Evolutionary conservation across 2,329 filamentous ascomycete species (phyloP).

Genomic region (Alternaria infectoria): DNA sequence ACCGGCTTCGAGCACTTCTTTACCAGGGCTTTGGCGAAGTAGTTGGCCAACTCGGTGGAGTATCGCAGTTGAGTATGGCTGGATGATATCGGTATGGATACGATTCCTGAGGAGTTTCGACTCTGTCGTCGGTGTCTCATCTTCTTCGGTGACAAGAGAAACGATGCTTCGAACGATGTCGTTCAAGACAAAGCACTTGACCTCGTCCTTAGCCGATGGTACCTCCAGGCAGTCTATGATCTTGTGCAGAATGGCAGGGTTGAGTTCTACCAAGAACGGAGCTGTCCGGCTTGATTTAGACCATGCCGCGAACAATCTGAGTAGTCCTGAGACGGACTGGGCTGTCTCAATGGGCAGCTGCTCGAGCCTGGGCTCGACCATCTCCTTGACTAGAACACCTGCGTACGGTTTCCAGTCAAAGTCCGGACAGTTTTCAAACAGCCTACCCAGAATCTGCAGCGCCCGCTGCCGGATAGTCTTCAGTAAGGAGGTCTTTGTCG

Average conservation of each 20-base stretch:
- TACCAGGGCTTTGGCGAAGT: conserved; percentile 67
- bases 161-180: conserved; percentile 67
- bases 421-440: conserved; percentile 75
- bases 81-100: conserved; percentile 54
- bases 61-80: conserved; percentile 71
- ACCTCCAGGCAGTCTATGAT: conserved; percentile 75
- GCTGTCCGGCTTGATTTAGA: conserved; percentile 70
- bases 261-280: conserved; percentile 71
- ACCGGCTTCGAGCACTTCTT: conserved; percentile 77
- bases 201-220: conserved; percentile 80
- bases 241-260: conserved; percentile 66
- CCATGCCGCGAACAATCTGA: conserved; percentile 84
- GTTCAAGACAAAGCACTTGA: conserved; percentile 80
- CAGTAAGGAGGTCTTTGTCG: conserved; percentile 61
- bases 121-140: conserved; percentile 42
- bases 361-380: conserved; percentile 77
- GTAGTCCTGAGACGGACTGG: conserved; percentile 83
- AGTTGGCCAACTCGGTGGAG: conserved; percentile 61
- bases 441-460: conserved; percentile 80
- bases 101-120: conserved; percentile 62
- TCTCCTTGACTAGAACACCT: conserved; percentile 71
- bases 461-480: conserved; percentile 72
- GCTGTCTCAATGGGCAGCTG: conserved; percentile 85
- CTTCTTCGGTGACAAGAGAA: conserved; percentile 20
- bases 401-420: conserved; percentile 78